phyloP scores from a whole-genome alignment of 169 alveolate genomes.

The Plasmodium gonderi region DNA sequence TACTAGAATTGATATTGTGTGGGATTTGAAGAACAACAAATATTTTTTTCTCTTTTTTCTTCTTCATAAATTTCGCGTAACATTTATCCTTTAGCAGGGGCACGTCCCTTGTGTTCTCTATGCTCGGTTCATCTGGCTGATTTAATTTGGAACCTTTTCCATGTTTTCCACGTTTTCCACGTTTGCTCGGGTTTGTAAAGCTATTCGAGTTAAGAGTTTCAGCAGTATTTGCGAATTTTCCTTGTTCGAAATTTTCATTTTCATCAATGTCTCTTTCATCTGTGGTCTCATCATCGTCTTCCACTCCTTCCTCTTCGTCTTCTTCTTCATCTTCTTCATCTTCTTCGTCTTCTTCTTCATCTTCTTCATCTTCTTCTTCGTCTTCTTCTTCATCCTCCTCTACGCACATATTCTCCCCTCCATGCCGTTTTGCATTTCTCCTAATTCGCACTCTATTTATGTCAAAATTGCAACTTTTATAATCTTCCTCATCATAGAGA shows the following conservation, averaged over 20 bases:
- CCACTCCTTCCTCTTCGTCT: neutral
- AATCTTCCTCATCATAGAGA: slow-evolving; percentile 62
- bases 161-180: neutral
- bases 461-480: slow-evolving; percentile 8
- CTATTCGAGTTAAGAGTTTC: neutral
- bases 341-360: neutral
- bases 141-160: neutral
- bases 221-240: neutral
- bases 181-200: neutral
- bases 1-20: slow-evolving; percentile 30
- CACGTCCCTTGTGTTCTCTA: neutral
- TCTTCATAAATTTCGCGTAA: slow-evolving; percentile 28
- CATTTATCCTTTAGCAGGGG: slow-evolving; percentile 11
- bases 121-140: neutral
- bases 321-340: neutral
- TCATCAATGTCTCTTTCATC: neutral
- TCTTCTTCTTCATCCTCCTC: neutral
- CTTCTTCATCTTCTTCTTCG: neutral
- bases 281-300: neutral
- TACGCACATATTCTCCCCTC: neutral
- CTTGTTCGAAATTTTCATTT: neutral
- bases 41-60: slow-evolving; percentile 25
- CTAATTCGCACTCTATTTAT: slow-evolving; percentile 24
- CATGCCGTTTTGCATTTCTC: neutral
- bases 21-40: slow-evolving; percentile 58